Evolutionary conservation across 2,329 filamentous ascomycete species (phyloP).

Genomic region (Aspergillus transmontanensis): DNA sequence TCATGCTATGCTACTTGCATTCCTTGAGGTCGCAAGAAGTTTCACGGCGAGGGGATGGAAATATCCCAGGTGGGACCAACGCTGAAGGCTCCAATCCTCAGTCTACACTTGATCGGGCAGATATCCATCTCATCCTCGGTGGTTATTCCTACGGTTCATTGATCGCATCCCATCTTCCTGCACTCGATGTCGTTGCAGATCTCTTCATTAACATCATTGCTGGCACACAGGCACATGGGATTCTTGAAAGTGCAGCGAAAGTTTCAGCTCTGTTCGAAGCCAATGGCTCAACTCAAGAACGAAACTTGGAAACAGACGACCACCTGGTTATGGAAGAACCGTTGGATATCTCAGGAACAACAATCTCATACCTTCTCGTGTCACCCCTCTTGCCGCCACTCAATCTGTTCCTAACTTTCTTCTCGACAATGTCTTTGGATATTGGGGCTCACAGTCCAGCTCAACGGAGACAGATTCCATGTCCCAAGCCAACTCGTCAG

Average conservation of each 20-base stretch:
- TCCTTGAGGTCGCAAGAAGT: constrained; percentile 47
- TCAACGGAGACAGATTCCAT: constrained; percentile 31
- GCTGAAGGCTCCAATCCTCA: neutral
- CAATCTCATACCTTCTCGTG: constrained; percentile 59
- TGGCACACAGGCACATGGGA: constrained; percentile 67
- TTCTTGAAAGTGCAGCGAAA: constrained; percentile 68
- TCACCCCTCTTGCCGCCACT: constrained; percentile 63
- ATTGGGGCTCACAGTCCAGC: constrained; percentile 29
- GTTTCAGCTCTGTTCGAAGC: constrained; percentile 66
- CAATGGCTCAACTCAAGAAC: constrained; percentile 33
- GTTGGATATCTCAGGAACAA: constrained; percentile 23
- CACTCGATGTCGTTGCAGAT: constrained; percentile 58
- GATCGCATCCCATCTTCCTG: constrained; percentile 72
- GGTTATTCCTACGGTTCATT: constrained; percentile 93
- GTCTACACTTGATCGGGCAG: neutral
- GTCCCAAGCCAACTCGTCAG: constrained; percentile 58
- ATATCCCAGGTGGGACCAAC: neutral
- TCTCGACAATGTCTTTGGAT: constrained; percentile 48
- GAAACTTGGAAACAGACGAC: neutral
- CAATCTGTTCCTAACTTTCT: constrained; percentile 65
- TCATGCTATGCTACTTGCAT: constrained; percentile 73
- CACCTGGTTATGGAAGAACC: constrained; percentile 15
- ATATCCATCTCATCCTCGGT: constrained; percentile 59
- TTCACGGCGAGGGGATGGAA: neutral
- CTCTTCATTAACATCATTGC: constrained; percentile 57